Evolutionary conservation across 2,329 filamentous ascomycete genomes (phyloP), one percentile per base, ranked within the genome.

Genomic region (Nothophoma quercina): DNA sequence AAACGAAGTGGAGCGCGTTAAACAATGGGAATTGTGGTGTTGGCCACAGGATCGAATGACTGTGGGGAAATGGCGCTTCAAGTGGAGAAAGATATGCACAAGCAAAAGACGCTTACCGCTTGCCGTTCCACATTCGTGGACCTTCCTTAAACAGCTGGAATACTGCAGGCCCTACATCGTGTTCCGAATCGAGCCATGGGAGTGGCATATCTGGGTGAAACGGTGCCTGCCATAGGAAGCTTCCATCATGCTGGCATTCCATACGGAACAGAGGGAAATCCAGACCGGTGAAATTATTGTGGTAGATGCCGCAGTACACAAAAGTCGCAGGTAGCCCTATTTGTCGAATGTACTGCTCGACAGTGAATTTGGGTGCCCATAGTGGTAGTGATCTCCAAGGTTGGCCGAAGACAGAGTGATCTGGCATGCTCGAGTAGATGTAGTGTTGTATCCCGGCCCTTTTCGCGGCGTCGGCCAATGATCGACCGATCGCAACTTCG

Each of bases 221-320:
- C 0, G 95, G 95, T 1, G 93, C 93, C 69, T 91, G 87, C 95
- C 95, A 98, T 52, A 88, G 79, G 72, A 97, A 97, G 46, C 89
- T 92, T 15, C 91, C 92, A 65, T 97, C 91, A 1, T 81, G 75
- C 74, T 91, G 87, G 38, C 96, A 79, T 59, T 96, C 91, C 89
- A 97, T 96, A 77, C 93, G 95, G 78, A 98, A 98, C 4, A 98
- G 82, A 1, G 95, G 95, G 70, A 96, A 98, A 1, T 86, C 87
- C 25, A 97, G 82, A 38, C 90, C 95, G 23, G 93, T 98, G 77
- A 98, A 99, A 74, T 99, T 98, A 77, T 98, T 98, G 81, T 98
- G 96, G 81, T 98, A 99, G 66, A 97, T 97, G 54, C 93, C 95
- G 8, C 93, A 91, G 75, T 97, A 97, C 60, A 97, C 88, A 74